These are phyloP conservation scores for Schizosaccharomyces octosporus DNA, from an alignment of 805 yeast species.

Conservation along the genomic window DNA sequence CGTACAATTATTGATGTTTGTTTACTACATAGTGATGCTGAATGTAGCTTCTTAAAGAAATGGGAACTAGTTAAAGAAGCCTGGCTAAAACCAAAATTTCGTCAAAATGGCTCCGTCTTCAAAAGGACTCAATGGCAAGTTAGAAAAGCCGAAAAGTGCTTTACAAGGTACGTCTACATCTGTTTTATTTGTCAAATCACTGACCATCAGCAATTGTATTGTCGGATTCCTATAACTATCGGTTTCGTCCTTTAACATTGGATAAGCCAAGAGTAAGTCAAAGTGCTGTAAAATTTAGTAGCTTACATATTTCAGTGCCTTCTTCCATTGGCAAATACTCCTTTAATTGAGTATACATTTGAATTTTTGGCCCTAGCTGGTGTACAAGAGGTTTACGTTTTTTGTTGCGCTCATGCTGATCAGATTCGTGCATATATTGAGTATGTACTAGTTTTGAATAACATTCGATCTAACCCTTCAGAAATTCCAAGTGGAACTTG, in stretches of 20 bases:
- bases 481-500: constrained; percentile 16
- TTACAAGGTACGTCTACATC: not conserved
- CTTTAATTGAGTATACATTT: constrained; percentile 78
- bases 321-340: constrained; percentile 76
- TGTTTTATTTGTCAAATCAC: not conserved
- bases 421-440: constrained; percentile 66
- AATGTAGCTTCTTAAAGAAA: no score
- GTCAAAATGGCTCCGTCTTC: not conserved
- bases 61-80: not conserved
- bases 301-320: constrained; percentile 25
- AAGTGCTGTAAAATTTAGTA: not conserved
- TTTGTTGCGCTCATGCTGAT: constrained; percentile 79
- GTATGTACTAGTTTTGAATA: constrained; percentile 1
- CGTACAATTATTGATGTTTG: no score
- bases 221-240: constrained; percentile 76
- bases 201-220: constrained; percentile 49
- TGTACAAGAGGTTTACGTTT: constrained; percentile 67
- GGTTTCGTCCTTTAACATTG: constrained; percentile 79
- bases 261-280: constrained; percentile 39
- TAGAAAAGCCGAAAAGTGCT: not conserved
- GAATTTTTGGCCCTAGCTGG: constrained; percentile 82
- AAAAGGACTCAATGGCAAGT: not conserved
- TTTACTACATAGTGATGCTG: no score
- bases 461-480: not conserved
- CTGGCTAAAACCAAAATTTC: not conserved